Conservation (phyloP, 139 green algal genomes). For the Pedinophyceae sp. region DNA sequence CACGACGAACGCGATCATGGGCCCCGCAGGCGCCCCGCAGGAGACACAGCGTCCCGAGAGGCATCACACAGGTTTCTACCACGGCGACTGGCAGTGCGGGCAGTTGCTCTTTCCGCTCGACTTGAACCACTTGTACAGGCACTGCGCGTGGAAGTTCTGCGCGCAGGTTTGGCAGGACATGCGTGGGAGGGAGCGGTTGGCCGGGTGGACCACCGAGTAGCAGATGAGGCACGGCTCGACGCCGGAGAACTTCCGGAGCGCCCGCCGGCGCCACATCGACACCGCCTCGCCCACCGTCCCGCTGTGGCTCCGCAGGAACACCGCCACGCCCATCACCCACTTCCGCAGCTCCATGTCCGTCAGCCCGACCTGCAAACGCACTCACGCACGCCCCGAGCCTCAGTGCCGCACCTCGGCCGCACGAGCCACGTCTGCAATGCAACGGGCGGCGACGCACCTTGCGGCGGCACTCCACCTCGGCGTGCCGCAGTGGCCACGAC, state of each 20-base stretch:
- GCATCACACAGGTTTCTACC: too few species aligned
- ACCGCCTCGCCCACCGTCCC: slow-evolving; percentile 61
- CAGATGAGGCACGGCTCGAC: slow-evolving; percentile 95
- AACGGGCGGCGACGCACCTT: slow-evolving; percentile 16
- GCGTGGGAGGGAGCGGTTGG: slow-evolving; percentile 58
- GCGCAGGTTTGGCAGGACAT: slow-evolving; percentile 78
- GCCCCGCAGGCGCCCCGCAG: too few species aligned
- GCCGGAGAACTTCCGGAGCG: slow-evolving; percentile 55
- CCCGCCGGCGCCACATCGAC: slow-evolving; percentile 62
- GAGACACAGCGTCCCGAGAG: too few species aligned
- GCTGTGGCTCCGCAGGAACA: slow-evolving; percentile 73
- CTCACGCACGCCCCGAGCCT: slow-evolving; percentile 2
- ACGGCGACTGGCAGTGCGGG: slow-evolving; percentile 77
- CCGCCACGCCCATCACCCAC: slow-evolving; percentile 81
- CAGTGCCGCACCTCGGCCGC: not conserved
- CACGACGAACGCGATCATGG: too few species aligned
- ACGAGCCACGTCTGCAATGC: not conserved
- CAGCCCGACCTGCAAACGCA: slow-evolving; percentile 48
- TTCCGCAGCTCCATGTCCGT: slow-evolving; percentile 65
- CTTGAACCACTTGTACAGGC: slow-evolving; percentile 94
- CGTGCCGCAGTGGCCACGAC: slow-evolving; percentile 50
- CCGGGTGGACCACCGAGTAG: slow-evolving; percentile 73
- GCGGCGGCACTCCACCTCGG: slow-evolving; percentile 48
- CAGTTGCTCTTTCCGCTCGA: slow-evolving; percentile 65
- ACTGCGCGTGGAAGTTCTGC: slow-evolving; percentile 78